These are phyloP conservation scores for fission yeast (Schizosaccharomyces pombe) DNA, from an alignment of 805 yeast species.

Conservation along the genomic window DNA sequence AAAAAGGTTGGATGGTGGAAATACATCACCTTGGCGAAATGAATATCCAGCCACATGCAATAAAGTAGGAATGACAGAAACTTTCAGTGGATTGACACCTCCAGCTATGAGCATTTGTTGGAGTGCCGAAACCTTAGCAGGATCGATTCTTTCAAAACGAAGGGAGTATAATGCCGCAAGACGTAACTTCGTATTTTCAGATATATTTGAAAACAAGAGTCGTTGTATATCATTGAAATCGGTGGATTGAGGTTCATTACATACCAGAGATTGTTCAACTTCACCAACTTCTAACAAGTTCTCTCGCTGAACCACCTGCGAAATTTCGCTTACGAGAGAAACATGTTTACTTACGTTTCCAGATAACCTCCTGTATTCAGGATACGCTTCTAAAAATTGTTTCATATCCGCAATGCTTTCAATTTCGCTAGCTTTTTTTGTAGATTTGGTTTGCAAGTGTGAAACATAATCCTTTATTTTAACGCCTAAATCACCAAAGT, in stretches of 20 bases:
- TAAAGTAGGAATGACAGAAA: conserved; percentile 19
- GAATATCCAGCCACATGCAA: conserved; percentile 23
- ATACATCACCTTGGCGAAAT: conserved; percentile 23
- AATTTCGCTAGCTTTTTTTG: conserved; percentile 37
- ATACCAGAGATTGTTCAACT: conserved; percentile 63
- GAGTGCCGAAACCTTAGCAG: conserved; percentile 20
- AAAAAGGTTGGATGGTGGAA: conserved; percentile 18
- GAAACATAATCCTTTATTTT: conserved; percentile 64
- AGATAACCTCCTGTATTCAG: conserved; percentile 74
- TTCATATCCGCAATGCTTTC: conserved; percentile 75
- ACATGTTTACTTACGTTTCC: conserved; percentile 82
- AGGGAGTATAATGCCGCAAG: conserved; percentile 51
- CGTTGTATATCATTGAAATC: conserved; percentile 36
- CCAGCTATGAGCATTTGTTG: not conserved
- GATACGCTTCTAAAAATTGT: conserved; percentile 71
- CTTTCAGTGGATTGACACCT: conserved; percentile 17
- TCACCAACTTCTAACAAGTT: conserved; percentile 72
- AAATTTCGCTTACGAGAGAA: conserved; percentile 69
- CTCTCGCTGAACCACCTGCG: conserved; percentile 34
- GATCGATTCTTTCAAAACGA: conserved; percentile 31
- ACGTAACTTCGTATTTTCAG: conserved; percentile 37
- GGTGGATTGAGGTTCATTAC: conserved; percentile 31
- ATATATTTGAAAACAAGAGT: conserved; percentile 22
- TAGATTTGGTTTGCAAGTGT: conserved; percentile 57
- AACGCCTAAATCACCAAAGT: conserved; percentile 88